Percentiles rank a stretch among this genome's conserved stretches.
These are phyloP conservation scores for Sclerotinia spermophila DNA, from an alignment of 2,329 filamentous ascomycete genomes.

Conservation along the genomic window DNA sequence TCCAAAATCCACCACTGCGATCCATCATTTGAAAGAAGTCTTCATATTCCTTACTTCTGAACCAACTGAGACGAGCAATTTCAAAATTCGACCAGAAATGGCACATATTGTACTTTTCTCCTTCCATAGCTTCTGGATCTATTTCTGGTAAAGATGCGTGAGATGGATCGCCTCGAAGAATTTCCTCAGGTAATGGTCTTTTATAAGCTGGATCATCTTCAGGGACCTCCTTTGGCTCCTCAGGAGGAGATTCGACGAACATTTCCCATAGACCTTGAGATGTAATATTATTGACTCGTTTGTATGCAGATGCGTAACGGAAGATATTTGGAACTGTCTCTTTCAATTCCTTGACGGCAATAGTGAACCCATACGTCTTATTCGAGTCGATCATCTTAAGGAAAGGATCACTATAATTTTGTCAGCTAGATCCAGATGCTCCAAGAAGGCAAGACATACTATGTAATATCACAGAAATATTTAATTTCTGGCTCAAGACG, in stretches of 20 bases:
- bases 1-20: constrained; percentile 96
- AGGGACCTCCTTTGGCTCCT: constrained; percentile 51
- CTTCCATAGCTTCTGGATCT: constrained; percentile 91
- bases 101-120: constrained; percentile 99
- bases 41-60: constrained; percentile 94
- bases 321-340: constrained; percentile 99
- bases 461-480: constrained; percentile 99
- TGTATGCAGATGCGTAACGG: constrained; percentile 97
- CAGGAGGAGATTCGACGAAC: constrained; percentile 79
- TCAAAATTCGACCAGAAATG: constrained; percentile 99
- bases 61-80: constrained; percentile 91
- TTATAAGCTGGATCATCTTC: constrained; percentile 54
- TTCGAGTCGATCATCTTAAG: constrained; percentile 89
- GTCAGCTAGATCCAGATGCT: constrained; percentile 3
- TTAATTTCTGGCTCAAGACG: constrained; percentile 98
- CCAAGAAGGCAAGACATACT: constrained; percentile 55
- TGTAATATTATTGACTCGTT: constrained; percentile 82
- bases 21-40: constrained; percentile 99
- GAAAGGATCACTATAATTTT: constrained; percentile 73
- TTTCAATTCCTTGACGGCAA: constrained; percentile 94
- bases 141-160: constrained; percentile 71
- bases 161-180: constrained; percentile 70
- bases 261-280: constrained; percentile 97
- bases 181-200: constrained; percentile 72
- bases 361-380: constrained; percentile 98